phyloP scores from a whole-genome alignment of 768 basidiomycete species.

The Postia placenta region DNA sequence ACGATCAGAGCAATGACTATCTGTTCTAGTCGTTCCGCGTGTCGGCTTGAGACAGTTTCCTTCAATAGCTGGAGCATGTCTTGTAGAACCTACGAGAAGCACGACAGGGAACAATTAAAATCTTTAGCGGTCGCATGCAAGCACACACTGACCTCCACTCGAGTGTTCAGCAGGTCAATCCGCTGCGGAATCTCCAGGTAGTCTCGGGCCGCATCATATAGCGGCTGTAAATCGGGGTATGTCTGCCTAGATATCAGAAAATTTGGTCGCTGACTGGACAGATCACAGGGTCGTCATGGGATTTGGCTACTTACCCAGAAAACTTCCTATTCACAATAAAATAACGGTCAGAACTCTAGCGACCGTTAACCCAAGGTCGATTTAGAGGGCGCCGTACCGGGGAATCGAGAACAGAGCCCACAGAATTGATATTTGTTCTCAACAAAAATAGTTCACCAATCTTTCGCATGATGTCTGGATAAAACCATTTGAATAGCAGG shows the following conservation, averaged over 20 bases:
- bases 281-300: background rate
- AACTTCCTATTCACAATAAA: conserved; percentile 54
- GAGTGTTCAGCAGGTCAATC: conserved; percentile 86
- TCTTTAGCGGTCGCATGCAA: background rate
- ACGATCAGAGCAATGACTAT: conserved; percentile 89
- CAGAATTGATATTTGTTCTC: conserved; percentile 90
- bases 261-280: background rate
- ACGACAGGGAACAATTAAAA: background rate
- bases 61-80: conserved; percentile 95
- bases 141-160: conserved; percentile 67
- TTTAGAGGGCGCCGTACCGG: conserved; percentile 49
- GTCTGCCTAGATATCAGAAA: conserved; percentile 40
- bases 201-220: conserved; percentile 89
- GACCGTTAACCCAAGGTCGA: conserved; percentile 8
- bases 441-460: conserved; percentile 93
- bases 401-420: conserved; percentile 94
- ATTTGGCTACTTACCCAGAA: conserved; percentile 67
- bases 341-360: background rate
- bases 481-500: conserved; percentile 2
- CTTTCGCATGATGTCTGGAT: conserved; percentile 90
- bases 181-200: conserved; percentile 95
- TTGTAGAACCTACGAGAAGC: conserved; percentile 67
- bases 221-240: conserved; percentile 90
- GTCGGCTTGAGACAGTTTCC: conserved; percentile 87
- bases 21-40: conserved; percentile 87